Base-by-base conservation (phyloP, 306 rosid genomes). In the Dalbergia oliveri region DNA sequence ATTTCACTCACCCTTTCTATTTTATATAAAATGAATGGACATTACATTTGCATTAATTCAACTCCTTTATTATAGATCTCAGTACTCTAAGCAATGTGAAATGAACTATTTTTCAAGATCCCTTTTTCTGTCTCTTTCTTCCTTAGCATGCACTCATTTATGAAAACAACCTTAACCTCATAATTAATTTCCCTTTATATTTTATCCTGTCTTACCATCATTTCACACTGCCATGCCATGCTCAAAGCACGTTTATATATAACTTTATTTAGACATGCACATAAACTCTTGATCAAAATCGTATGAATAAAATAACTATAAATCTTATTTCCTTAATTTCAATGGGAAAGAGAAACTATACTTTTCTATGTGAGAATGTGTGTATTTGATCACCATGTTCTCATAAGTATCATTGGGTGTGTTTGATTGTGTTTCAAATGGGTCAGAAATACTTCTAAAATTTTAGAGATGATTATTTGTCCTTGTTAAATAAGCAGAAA, bases 161-260 rank as follows among this genome's bases (percentile, higher is more conserved):
- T 47, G 53, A 11, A 11, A 47, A 12, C 53, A 47, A 9, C 21
- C 16, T 53, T 53, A 5, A 35, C 43, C 66, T 31, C 66, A 35
- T 64, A 64, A 64, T 34, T 64, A 26, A 26, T 26, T 26, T n/a
- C n/a, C 13, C 18, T 13, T 10, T 62, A 62, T 14, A 62, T 62
- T 31, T 26, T 26, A 2, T 26, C 31, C 31, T 2, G 3, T 26
- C 31, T 26, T 26, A 26, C 31, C 39, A 15, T 15, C 68, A 63
- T 63, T 63, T 63, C 39, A 12, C 61, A 75, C 14, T 15, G 15
- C 18, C 63, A 23, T 73, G 41, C 16, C 47, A 51, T 51, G 64
- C 18, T 33, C 15, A 54, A 56, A 56, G 53, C 33, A 6, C 51
- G 43, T 39, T 41, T 26, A 26, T 26, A 26, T 26, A 14, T 8